These are phyloP conservation scores for Fusarium solani-melongenae DNA, from an alignment of 2,329 filamentous ascomycete genomes.

Conservation along the genomic window DNA sequence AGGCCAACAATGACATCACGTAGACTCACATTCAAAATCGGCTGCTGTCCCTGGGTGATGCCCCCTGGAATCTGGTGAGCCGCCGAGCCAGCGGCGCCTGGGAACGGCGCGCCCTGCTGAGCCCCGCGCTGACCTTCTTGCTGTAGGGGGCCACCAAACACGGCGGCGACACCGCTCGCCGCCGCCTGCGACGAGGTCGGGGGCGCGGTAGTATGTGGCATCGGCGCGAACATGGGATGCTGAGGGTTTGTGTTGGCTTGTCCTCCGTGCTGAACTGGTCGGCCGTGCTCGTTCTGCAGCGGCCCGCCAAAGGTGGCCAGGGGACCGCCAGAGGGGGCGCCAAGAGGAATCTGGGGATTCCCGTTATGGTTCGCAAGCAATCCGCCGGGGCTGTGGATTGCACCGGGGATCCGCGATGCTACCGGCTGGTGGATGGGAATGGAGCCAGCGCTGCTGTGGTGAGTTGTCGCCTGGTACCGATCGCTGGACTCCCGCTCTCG, in stretches of 20 bases:
- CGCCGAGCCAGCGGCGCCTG: slow-evolving; percentile 55
- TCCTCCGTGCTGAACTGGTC: slow-evolving; percentile 63
- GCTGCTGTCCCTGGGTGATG: slow-evolving; percentile 56
- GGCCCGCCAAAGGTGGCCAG: slow-evolving; percentile 65
- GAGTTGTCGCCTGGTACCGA: slow-evolving; percentile 74
- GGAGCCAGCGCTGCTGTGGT: slow-evolving; percentile 88
- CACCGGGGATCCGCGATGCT: slow-evolving; percentile 80
- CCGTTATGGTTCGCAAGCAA: slow-evolving; percentile 80
- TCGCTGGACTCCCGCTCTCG: slow-evolving; percentile 75
- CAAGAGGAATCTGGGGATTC: slow-evolving; percentile 64
- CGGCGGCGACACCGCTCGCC: slow-evolving; percentile 68
- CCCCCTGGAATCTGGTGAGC: slow-evolving; percentile 53
- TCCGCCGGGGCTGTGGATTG: slow-evolving; percentile 92
- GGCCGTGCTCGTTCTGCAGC: slow-evolving; percentile 63
- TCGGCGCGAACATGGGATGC: slow-evolving; percentile 68
- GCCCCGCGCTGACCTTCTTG: slow-evolving; percentile 70
- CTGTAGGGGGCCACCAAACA: slow-evolving; percentile 78
- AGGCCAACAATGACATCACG: slow-evolving; percentile 7
- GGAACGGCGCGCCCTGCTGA: slow-evolving; percentile 56
- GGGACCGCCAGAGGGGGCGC: slow-evolving; percentile 61
- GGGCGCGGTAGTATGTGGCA: slow-evolving; percentile 62
- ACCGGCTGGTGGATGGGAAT: slow-evolving; percentile 96
- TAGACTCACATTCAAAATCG: slow-evolving; percentile 63
- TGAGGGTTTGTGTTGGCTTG: slow-evolving; percentile 59
- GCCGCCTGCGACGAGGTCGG: slow-evolving; percentile 66